Conservation (phyloP, 179 eudicot species). For the Carnegiea gigantea region DNA sequence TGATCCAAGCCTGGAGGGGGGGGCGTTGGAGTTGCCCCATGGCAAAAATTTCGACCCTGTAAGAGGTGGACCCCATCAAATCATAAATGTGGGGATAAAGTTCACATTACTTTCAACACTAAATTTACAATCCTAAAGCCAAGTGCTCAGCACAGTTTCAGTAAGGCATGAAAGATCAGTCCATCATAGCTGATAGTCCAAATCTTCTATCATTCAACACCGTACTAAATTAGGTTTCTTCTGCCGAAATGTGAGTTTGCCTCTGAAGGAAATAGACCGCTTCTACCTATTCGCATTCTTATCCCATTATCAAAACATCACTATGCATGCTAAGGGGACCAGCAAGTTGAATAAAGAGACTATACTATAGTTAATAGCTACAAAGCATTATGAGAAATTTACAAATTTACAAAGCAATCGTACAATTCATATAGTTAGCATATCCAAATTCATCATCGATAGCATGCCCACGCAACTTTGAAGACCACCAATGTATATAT, state of each 20-base stretch:
- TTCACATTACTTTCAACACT: background rate
- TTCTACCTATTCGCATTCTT: background rate
- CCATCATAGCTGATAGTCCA: slow-evolving; percentile 4
- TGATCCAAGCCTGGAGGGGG: background rate
- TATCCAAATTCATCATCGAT: too few relatives aligned
- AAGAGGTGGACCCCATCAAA: background rate
- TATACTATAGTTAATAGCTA: background rate
- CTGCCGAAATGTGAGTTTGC: background rate
- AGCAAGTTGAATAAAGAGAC: too few relatives aligned
- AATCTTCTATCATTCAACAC: background rate
- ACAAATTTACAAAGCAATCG: too few relatives aligned
- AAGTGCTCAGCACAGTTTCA: background rate
- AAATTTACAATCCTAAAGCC: background rate
- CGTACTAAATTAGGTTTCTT: background rate
- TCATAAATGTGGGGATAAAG: background rate
- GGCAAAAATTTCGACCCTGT: too few relatives aligned
- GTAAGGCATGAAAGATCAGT: background rate
- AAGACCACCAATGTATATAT: too few relatives aligned
- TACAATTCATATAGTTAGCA: background rate
- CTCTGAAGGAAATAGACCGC: background rate
- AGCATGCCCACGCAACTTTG: too few relatives aligned
- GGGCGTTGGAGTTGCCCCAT: background rate
- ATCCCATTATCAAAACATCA: background rate
- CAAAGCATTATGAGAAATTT: too few relatives aligned
- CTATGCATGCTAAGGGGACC: background rate